Evolutionary conservation across 345 rosid species (phyloP).

Genomic region (Euclidium syriacum): DNA sequence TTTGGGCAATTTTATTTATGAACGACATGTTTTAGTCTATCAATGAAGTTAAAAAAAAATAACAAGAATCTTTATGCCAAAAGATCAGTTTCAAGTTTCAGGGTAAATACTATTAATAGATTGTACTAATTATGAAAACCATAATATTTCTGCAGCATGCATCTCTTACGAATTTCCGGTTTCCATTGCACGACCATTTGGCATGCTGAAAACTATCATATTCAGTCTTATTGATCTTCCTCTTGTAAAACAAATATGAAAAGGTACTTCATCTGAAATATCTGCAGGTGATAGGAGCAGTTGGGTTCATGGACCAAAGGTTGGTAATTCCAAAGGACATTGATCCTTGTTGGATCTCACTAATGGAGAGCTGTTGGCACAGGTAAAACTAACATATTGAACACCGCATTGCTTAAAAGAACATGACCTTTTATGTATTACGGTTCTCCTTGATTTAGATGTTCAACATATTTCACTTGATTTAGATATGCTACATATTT

Average conservation of each 20-base stretch:
- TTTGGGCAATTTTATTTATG: background rate
- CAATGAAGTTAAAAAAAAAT: too few relatives aligned
- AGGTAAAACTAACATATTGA: slow-evolving; percentile 36
- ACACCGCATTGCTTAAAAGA: background rate
- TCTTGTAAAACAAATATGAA: background rate
- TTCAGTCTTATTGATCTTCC: background rate
- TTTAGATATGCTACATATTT: background rate
- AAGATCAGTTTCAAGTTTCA: too few relatives aligned
- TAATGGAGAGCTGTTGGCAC: slow-evolving; percentile 78
- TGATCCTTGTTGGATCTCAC: slow-evolving; percentile 66
- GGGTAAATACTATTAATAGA: too few relatives aligned
- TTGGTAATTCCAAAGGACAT: slow-evolving; percentile 60
- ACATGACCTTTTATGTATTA: background rate
- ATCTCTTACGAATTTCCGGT: too few relatives aligned
- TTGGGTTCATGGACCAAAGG: slow-evolving; percentile 76
- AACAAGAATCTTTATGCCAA: too few relatives aligned
- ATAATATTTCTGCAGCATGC: too few relatives aligned
- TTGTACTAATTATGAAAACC: too few relatives aligned
- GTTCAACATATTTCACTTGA: too few relatives aligned
- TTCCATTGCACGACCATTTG: too few relatives aligned
- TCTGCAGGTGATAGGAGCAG: slow-evolving; percentile 80
- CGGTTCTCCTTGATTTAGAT: background rate
- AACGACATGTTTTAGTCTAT: background rate
- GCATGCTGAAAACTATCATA: too few relatives aligned
- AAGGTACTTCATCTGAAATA: slow-evolving; percentile 22